Percentiles rank a stretch among this genome's conserved stretches.
These are phyloP conservation scores for Tolypocladium album DNA, from an alignment of 2,329 filamentous ascomycete genomes.

Conservation along the genomic window DNA sequence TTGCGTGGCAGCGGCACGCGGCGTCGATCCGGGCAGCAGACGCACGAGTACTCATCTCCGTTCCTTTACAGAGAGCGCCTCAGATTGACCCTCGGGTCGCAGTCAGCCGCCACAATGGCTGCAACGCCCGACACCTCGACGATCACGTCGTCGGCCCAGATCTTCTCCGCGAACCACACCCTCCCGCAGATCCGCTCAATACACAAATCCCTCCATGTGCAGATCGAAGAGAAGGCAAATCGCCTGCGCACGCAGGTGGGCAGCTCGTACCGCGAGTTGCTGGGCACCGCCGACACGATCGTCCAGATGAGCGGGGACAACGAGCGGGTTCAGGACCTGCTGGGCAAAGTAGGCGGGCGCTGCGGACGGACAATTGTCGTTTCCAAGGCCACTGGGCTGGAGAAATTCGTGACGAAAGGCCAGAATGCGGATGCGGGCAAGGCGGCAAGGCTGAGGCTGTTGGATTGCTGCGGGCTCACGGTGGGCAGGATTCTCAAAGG, in stretches of 20 bases:
- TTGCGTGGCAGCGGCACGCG: neutral
- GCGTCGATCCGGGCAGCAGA: neutral
- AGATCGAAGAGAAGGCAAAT: conserved; percentile 51
- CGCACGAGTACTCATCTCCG: neutral
- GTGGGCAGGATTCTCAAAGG: conserved; percentile 37
- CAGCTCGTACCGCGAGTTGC: conserved; percentile 71
- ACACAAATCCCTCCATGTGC: conserved; percentile 46
- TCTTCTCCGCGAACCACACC: conserved; percentile 45
- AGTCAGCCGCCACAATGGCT: conserved; percentile 20
- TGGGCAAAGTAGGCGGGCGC: conserved; percentile 61
- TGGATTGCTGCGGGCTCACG: conserved; percentile 40
- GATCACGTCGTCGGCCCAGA: conserved; percentile 38
- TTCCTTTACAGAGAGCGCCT: neutral
- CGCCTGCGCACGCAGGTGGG: conserved; percentile 55
- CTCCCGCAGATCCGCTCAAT: conserved; percentile 54
- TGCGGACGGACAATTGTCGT: conserved; percentile 67
- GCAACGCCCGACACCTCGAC: conserved; percentile 32
- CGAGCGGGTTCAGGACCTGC: conserved; percentile 57
- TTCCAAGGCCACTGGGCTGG: conserved; percentile 50
- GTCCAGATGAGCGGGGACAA: conserved; percentile 79
- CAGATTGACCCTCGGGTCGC: neutral
- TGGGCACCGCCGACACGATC: conserved; percentile 89
- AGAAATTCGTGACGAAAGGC: conserved; percentile 27
- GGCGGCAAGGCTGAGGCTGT: conserved; percentile 35
- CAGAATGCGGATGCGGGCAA: conserved; percentile 15